Percentiles rank a stretch among this genome's conserved stretches.
phyloP scores from a whole-genome alignment of 495 filamentous ascomycete genomes.

The Parathielavia hyrcaniae region DNA sequence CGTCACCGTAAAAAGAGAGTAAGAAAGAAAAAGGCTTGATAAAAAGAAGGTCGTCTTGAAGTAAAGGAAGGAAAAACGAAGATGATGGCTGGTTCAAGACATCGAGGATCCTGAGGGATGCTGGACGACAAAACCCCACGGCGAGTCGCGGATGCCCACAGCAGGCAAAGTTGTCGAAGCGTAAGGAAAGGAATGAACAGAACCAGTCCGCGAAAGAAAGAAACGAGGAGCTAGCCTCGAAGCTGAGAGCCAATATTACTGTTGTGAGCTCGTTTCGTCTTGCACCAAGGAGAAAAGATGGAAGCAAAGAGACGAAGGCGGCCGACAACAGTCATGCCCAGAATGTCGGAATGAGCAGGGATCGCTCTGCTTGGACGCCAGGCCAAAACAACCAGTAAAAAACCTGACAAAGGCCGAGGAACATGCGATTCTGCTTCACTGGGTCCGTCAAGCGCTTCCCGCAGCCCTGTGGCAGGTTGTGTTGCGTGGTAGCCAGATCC shows the following conservation, averaged over 20 bases:
- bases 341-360: not conserved
- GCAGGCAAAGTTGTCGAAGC: constrained; percentile 11
- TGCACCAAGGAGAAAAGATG: constrained; percentile 1
- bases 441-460: constrained; percentile 22
- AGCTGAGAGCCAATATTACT: constrained; percentile 8
- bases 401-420: constrained; percentile 9
- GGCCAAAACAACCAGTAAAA: constrained; percentile 5
- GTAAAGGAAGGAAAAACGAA: constrained; percentile 23
- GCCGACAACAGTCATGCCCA: not conserved
- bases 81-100: constrained; percentile 15
- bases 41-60: constrained; percentile 21
- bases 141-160: not conserved
- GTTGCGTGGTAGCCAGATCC: constrained; percentile 25
- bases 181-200: constrained; percentile 10
- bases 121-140: not conserved
- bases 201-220: constrained; percentile 11
- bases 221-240: constrained; percentile 15
- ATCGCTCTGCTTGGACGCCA: constrained; percentile 2
- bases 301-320: constrained; percentile 6
- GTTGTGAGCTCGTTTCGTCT: constrained; percentile 6
- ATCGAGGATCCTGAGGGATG: constrained; percentile 9
- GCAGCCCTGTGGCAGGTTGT: constrained; percentile 19
- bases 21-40: constrained; percentile 23
- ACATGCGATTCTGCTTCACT: constrained; percentile 14
- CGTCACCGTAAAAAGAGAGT: constrained; percentile 22